A percentile compares a stretch with the other conserved stretches of the same genome.
Evolutionary conservation across 345 rosid genomes (phyloP).

Genomic region (Eutrema heterophyllum): DNA sequence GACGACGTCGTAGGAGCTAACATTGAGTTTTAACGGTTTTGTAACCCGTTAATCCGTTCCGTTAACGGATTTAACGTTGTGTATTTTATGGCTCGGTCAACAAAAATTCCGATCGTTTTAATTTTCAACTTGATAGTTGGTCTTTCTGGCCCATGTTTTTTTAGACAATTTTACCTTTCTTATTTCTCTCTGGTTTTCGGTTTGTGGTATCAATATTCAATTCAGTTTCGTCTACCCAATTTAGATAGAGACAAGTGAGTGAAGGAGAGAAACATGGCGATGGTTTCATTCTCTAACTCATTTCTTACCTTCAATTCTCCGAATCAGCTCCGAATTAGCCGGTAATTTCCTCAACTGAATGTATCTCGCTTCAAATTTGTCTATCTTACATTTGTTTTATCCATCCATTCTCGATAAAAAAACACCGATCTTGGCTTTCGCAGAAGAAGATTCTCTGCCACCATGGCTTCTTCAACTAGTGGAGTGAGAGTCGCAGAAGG

Average conservation of each 20-base stretch:
- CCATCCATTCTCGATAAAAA: not conserved
- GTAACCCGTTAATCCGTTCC: too few relatives aligned
- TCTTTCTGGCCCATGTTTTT: too few relatives aligned
- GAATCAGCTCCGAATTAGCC: conserved; percentile 40
- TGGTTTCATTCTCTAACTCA: conserved; percentile 44
- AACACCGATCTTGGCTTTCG: not conserved
- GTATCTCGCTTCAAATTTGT: not conserved
- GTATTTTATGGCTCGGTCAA: too few relatives aligned
- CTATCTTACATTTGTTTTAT: not conserved
- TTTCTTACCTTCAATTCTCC: conserved; percentile 37
- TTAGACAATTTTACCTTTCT: too few relatives aligned
- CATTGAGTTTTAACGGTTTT: too few relatives aligned
- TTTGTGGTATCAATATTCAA: not conserved
- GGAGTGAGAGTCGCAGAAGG: conserved; percentile 77
- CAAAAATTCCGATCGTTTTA: too few relatives aligned
- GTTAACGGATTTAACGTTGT: too few relatives aligned
- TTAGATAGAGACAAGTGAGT: conserved; percentile 19
- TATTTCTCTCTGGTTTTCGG: not conserved
- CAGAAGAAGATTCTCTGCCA: conserved; percentile 45
- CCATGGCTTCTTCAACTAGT: conserved; percentile 50
- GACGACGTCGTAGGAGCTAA: too few relatives aligned
- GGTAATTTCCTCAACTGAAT: conserved; percentile 32
- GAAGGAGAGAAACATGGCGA: conserved; percentile 45
- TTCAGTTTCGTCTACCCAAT: not conserved
- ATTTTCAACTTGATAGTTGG: too few relatives aligned